A percentile compares a stretch with the other conserved stretches of the same genome.
These are phyloP conservation scores for Pythium rhizo-oryzae DNA, from an alignment of 352 stramenopile species.

Conservation along the genomic window DNA sequence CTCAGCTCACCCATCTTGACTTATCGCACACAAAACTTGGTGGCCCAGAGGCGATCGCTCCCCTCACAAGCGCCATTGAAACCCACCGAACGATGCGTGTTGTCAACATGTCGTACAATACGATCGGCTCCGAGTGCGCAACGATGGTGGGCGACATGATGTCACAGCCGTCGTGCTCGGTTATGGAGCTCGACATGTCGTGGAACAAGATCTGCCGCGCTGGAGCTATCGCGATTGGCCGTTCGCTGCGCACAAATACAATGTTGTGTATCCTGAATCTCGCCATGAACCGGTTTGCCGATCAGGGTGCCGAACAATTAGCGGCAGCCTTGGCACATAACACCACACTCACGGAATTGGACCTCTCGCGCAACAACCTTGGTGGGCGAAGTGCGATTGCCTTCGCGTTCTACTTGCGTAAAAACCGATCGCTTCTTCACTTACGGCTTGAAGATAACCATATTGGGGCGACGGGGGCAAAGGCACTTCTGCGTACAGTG, in stretches of 20 bases:
- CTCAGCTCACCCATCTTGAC: constrained; percentile 54
- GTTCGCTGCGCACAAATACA: constrained; percentile 54
- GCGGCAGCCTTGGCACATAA: constrained; percentile 56
- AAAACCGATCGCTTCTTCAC: constrained; percentile 42
- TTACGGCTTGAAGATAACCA: constrained; percentile 64
- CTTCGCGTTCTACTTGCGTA: constrained; percentile 59
- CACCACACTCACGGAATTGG: constrained; percentile 45
- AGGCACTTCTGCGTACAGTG: constrained; percentile 54
- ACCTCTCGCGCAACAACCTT: constrained; percentile 66
- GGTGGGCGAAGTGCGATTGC: constrained; percentile 53
- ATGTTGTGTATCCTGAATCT: constrained; percentile 49
- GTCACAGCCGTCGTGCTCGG: constrained; percentile 46
- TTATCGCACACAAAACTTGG: constrained; percentile 56
- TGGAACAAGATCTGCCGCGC: constrained; percentile 71
- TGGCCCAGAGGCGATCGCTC: constrained; percentile 43
- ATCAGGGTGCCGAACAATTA: constrained; percentile 62
- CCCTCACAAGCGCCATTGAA: constrained; percentile 58
- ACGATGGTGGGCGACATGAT: constrained; percentile 65
- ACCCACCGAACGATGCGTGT: constrained; percentile 47
- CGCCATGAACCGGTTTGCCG: constrained; percentile 74
- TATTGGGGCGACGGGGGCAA: constrained; percentile 53
- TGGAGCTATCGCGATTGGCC: constrained; percentile 56
- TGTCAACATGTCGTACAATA: constrained; percentile 73
- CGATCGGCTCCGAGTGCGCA: constrained; percentile 53
- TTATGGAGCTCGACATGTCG: constrained; percentile 59